phyloP scores from a whole-genome alignment of 495 filamentous ascomycete genomes.

The Echria macrotheca region DNA sequence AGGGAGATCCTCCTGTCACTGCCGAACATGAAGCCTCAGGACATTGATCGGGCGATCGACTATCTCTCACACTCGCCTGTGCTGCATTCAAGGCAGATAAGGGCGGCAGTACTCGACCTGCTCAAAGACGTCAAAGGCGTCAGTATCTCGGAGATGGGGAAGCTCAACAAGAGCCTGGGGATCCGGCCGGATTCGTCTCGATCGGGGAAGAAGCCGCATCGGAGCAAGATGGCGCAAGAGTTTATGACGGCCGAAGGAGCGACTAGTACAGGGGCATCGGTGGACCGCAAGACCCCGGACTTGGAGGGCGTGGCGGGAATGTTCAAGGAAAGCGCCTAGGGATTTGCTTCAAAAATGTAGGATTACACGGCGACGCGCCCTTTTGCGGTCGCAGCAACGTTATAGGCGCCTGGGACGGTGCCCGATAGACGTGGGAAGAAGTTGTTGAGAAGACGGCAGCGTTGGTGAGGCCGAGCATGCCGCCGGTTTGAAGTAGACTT shows the following conservation, averaged over 20 bases:
- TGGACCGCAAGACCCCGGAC: conserved; percentile 27
- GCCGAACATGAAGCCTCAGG: conserved; percentile 47
- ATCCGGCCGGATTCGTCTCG: too few relatives aligned
- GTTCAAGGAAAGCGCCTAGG: conserved; percentile 29
- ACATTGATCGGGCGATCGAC: conserved; percentile 58
- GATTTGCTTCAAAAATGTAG: too few relatives aligned
- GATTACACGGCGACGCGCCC: too few relatives aligned
- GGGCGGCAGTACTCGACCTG: conserved; percentile 80
- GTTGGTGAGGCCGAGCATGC: too few relatives aligned
- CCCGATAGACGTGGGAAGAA: too few relatives aligned
- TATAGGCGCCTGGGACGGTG: too few relatives aligned
- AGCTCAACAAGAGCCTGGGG: conserved; percentile 50
- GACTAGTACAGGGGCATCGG: conserved; percentile 10
- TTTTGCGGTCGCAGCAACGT: too few relatives aligned
- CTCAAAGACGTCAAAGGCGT: conserved; percentile 80
- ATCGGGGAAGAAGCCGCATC: conserved; percentile 16
- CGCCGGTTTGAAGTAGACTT: too few relatives aligned
- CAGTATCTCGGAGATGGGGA: conserved; percentile 88
- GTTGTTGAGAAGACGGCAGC: too few relatives aligned
- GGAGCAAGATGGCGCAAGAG: conserved; percentile 53
- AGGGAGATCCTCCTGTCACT: conserved; percentile 48
- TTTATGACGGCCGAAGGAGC: conserved; percentile 41
- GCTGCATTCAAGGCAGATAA: conserved; percentile 62
- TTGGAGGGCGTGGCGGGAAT: conserved; percentile 40
- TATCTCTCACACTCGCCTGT: conserved; percentile 45